Conservation (phyloP, 1,284 basidiomycete species). For the Ustanciosporium gigantosporum region DNA sequence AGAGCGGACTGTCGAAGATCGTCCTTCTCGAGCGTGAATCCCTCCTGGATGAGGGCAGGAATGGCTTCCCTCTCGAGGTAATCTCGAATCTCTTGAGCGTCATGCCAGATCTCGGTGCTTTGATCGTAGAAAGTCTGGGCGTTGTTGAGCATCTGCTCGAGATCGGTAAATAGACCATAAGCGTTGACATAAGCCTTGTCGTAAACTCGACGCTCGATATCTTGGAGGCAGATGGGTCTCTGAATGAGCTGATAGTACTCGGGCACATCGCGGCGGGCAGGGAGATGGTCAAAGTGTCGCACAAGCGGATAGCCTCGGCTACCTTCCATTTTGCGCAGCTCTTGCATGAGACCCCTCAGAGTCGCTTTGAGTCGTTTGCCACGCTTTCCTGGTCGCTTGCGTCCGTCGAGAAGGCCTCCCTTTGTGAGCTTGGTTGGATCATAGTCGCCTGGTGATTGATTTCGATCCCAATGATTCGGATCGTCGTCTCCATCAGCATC, state of each 20-base stretch:
- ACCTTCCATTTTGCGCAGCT: conserved; percentile 28
- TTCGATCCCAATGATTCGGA: conserved; percentile 8
- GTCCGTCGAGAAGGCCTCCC: conserved; percentile 31
- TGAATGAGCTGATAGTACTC: conserved; percentile 57
- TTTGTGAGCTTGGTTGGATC: conserved; percentile 34
- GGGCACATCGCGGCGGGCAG: conserved; percentile 45
- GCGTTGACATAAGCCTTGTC: conserved; percentile 52
- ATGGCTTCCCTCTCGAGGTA: conserved; percentile 52
- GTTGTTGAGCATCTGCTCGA: conserved; percentile 57
- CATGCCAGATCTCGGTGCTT: conserved; percentile 45
- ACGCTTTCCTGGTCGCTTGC: conserved; percentile 44
- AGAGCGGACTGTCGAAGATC: conserved; percentile 55
- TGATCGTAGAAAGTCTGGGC: conserved; percentile 55
- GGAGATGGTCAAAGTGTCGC: conserved; percentile 51
- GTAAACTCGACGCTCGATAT: conserved; percentile 47
- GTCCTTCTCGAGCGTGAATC: conserved; percentile 57
- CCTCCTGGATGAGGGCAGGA: conserved; percentile 50
- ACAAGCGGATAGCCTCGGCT: conserved; percentile 31
- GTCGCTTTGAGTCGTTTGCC: conserved; percentile 56
- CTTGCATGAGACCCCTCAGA: conserved; percentile 42
- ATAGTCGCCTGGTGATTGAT: background rate
- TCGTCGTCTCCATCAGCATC: conserved; percentile 18
- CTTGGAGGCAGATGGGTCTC: conserved; percentile 45
- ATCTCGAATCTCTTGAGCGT: conserved; percentile 45
- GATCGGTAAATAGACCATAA: conserved; percentile 46